A percentile compares a stretch with the other conserved stretches of the same genome.
Evolutionary conservation across 208 protist species (phyloP).

Genomic region (Trichomonas gallinae): DNA sequence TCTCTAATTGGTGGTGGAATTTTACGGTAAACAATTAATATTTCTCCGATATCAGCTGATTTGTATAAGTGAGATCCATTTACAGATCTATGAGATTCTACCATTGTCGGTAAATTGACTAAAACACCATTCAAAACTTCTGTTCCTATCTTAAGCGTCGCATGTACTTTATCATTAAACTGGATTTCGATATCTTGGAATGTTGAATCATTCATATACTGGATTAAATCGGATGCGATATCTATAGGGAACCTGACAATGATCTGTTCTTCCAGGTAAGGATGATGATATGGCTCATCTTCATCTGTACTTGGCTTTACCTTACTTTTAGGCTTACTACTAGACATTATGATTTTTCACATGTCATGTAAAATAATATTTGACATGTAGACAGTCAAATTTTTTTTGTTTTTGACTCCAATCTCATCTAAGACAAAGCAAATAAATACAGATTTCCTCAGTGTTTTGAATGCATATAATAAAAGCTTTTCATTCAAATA

Average conservation of each 20-base stretch:
- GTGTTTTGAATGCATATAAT: no score
- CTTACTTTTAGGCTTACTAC: neutral
- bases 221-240: neutral
- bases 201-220: neutral
- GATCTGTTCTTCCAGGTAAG: neutral
- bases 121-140: neutral
- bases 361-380: no score
- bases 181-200: neutral
- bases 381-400: no score
- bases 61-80: conserved; percentile 10
- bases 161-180: neutral
- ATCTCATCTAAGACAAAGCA: no score
- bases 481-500: no score
- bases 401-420: no score
- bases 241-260: neutral
- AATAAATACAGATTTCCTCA: no score
- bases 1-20: neutral
- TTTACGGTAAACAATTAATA: neutral
- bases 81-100: conserved; percentile 5
- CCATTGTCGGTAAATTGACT: neutral
- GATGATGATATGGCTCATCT: conserved; percentile 13
- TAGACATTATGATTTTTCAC: no score
- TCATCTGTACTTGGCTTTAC: neutral
- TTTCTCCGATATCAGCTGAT: conserved; percentile 19
- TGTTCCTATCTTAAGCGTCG: neutral